Evolutionary conservation across 257 asterid genomes (phyloP).

Genomic region (Nicotiana noctiflora): DNA sequence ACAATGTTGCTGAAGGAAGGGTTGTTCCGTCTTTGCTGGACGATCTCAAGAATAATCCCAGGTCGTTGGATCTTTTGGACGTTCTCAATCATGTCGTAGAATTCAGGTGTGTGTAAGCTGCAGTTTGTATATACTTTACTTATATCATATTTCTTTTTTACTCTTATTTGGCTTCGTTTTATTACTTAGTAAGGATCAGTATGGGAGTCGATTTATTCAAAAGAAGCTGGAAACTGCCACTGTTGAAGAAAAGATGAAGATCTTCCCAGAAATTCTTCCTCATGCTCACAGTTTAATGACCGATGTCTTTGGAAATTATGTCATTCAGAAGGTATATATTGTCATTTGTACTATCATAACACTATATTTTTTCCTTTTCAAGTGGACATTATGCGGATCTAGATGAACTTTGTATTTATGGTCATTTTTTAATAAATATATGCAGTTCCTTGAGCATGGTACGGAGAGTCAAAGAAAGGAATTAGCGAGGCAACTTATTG

Average conservation of each 20-base stretch:
- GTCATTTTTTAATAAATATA: slow-evolving; percentile 5
- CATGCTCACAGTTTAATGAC: slow-evolving; percentile 67
- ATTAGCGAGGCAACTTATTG: slow-evolving; percentile 60
- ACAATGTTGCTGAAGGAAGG: slow-evolving; percentile 42
- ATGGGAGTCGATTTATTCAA: slow-evolving; percentile 90
- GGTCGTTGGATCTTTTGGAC: slow-evolving; percentile 57
- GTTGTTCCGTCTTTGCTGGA: slow-evolving; percentile 39
- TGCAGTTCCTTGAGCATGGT: slow-evolving; percentile 90
- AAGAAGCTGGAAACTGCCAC: slow-evolving; percentile 85
- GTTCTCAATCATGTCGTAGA: slow-evolving; percentile 60
- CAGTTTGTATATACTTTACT: neutral
- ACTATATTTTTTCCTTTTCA: neutral
- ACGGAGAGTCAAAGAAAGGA: slow-evolving; percentile 67
- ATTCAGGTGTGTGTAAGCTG: slow-evolving; percentile 50
- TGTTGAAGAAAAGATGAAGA: slow-evolving; percentile 55
- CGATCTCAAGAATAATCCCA: slow-evolving; percentile 55
- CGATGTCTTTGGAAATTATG: slow-evolving; percentile 89
- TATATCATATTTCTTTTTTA: neutral
- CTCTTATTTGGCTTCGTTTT: neutral
- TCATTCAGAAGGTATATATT: slow-evolving; percentile 72
- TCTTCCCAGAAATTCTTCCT: slow-evolving; percentile 58
- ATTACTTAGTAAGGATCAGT: slow-evolving; percentile 69
- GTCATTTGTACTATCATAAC: neutral
- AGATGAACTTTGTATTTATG: neutral
- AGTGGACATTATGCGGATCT: neutral